Conservation (phyloP, 768 basidiomycete genomes). For the Leccinum broughii region DNA sequence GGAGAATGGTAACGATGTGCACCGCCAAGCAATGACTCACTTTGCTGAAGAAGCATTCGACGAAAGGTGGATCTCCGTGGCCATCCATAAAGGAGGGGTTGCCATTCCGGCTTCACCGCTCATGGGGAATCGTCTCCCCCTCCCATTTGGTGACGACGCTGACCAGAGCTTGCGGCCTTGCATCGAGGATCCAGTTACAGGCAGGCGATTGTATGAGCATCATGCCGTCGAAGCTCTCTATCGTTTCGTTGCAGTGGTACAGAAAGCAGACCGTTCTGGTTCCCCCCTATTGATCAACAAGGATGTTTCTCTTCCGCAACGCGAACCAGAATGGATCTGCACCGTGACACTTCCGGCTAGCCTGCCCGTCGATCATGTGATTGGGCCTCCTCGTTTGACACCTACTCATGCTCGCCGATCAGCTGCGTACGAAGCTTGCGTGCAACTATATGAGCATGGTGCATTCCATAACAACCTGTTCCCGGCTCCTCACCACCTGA, state of each 20-base stretch:
- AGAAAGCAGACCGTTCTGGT: slow-evolving; percentile 8
- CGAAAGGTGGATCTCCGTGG: slow-evolving; percentile 52
- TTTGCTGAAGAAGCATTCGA: slow-evolving; percentile 40
- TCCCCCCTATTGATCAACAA: slow-evolving; percentile 24
- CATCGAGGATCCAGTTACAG: slow-evolving; percentile 63
- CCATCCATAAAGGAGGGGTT: slow-evolving; percentile 35
- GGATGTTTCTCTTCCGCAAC: slow-evolving; percentile 25
- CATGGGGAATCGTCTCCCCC: slow-evolving; percentile 41
- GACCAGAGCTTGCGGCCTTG: slow-evolving; percentile 32
- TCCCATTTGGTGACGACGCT: slow-evolving; percentile 46
- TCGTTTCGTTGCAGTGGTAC: slow-evolving; percentile 42
- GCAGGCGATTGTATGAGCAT: slow-evolving; percentile 55
- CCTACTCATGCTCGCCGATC: slow-evolving; percentile 55
- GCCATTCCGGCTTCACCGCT: slow-evolving; percentile 49
- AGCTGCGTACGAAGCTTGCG: slow-evolving; percentile 60
- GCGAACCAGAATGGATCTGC: slow-evolving; percentile 41
- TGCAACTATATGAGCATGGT: slow-evolving; percentile 48
- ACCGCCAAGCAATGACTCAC: slow-evolving; percentile 52
- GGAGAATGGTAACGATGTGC: slow-evolving; percentile 55
- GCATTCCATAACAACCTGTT: slow-evolving; percentile 54
- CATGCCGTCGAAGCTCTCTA: slow-evolving; percentile 60
- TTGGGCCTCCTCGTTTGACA: slow-evolving; percentile 47
- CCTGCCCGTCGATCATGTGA: slow-evolving; percentile 41
- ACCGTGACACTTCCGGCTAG: slow-evolving; percentile 48
- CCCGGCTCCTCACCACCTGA: slow-evolving; percentile 12